Conservation (phyloP, 1,284 basidiomycete genomes). For the Apiotrichum mycotoxinovorans region DNA sequence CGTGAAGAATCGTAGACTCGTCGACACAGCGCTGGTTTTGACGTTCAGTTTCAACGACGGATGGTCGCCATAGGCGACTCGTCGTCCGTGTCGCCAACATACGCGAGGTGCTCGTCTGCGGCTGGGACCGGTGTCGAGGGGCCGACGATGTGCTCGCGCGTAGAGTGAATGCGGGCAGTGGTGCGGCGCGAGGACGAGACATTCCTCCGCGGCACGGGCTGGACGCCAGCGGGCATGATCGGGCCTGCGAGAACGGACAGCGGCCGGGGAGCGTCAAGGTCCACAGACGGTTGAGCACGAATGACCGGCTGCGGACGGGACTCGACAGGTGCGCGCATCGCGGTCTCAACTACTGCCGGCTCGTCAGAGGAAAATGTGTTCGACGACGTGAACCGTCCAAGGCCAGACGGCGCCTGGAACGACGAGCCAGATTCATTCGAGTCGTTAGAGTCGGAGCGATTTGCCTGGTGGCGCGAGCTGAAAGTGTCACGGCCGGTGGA, state of each 20-base stretch:
- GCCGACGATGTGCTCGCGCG: conserved; percentile 15
- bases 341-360: conserved; percentile 38
- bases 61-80: background rate
- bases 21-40: no score
- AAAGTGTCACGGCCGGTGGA: background rate
- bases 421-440: conserved; percentile 4
- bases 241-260: background rate
- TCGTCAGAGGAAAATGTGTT: conserved; percentile 23
- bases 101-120: conserved; percentile 2
- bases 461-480: background rate
- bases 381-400: background rate
- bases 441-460: background rate
- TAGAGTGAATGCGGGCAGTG: conserved; percentile 8
- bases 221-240: background rate
- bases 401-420: conserved; percentile 1
- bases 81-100: background rate
- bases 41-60: no score
- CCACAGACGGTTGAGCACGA: conserved; percentile 26
- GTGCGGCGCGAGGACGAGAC: conserved; percentile 10
- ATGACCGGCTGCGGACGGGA: conserved; percentile 28
- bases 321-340: conserved; percentile 40
- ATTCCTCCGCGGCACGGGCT: conserved; percentile 1
- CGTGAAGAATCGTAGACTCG: no score
- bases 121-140: background rate
- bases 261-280: conserved; percentile 2